A percentile compares a stretch with the other conserved stretches of the same genome.
These are phyloP conservation scores for Corniculantispora saksenae DNA, from an alignment of 2,329 filamentous ascomycete genomes.

Conservation along the genomic window DNA sequence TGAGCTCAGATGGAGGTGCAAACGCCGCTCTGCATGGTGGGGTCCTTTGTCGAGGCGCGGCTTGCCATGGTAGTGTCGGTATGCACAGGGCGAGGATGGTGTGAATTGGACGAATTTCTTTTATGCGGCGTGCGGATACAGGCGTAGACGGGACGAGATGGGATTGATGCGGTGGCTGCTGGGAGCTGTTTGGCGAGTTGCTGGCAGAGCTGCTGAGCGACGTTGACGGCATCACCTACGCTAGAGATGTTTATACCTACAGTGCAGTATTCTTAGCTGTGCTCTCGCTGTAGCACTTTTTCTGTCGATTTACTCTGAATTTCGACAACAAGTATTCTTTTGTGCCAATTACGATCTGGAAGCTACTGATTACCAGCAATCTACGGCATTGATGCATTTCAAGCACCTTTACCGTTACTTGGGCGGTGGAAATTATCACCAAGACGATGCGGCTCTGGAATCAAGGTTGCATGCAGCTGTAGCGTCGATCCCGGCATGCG, in stretches of 20 bases:
- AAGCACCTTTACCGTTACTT: neutral
- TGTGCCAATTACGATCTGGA: too few relatives aligned
- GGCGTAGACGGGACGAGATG: neutral
- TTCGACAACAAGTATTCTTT: too few relatives aligned
- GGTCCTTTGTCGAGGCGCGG: slow-evolving; percentile 3
- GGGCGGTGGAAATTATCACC: neutral
- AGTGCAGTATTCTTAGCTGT: too few relatives aligned
- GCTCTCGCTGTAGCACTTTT: too few relatives aligned
- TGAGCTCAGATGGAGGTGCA: slow-evolving; percentile 1
- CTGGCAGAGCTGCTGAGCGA: too few relatives aligned
- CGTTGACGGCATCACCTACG: too few relatives aligned
- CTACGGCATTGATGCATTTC: neutral
- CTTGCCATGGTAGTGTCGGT: slow-evolving; percentile 11
- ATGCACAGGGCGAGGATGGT: neutral
- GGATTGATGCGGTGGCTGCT: neutral
- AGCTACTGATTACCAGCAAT: neutral
- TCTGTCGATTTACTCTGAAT: too few relatives aligned
- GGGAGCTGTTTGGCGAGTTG: neutral
- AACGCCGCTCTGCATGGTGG: slow-evolving; percentile 2
- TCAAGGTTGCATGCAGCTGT: slow-evolving; percentile 3
- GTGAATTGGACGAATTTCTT: neutral
- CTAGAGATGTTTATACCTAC: too few relatives aligned
- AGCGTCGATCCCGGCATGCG: slow-evolving; percentile 9
- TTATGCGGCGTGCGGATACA: neutral
- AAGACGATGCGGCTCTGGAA: neutral